Base-by-base conservation (phyloP, 1,139 yeast genomes). In the Meyerozyma carpophila region DNA sequence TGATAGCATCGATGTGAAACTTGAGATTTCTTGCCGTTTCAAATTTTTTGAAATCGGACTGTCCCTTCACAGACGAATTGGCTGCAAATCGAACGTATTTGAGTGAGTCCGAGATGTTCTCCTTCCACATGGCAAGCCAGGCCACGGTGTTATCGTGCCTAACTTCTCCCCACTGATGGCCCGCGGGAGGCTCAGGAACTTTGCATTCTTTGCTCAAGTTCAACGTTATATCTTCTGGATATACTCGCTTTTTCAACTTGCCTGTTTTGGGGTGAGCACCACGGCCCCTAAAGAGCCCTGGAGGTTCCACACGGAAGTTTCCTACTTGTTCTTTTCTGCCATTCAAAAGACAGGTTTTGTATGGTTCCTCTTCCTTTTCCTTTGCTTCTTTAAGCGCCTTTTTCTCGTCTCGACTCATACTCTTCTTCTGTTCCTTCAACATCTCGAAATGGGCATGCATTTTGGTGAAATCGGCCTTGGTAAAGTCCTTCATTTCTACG, bases 241-340 rank as follows among this genome's bases (percentile, higher is more conserved):
- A 65, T 13, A 93, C 96, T 52, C 98, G 77, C 60, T 83, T 75
- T 56, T 85, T 85, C 45, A 89, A 69, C 61, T 84, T 87, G 41
- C 98, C 98, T 1, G 97, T 91, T 62, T 88, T 90, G 14, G 98
- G 98, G 62, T 91, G 98, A 0, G 91, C 91, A 54, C 98, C 98
- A 63, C 98, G 86, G 38, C 98, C 98, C 61, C 98, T 76, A 60
- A 91, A 93, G 45, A 93, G 68, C 2, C 96, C 97, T 0, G 98
- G 98, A 39, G 98, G 98, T 70, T 93, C 98, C 43, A 93, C 84
- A 56, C 93, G 73, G 63, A 91, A 91, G 60, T 93, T 91, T 14
- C 98, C 98, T 36, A 93, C 94, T 55, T 84, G 91, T 59, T 91
- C 97, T 56, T 79, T 84, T 52, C 96, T 78, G 18, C 97, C 98